phyloP scores from a whole-genome alignment of 345 rosid species.

The Pseudoturritis turrita region DNA sequence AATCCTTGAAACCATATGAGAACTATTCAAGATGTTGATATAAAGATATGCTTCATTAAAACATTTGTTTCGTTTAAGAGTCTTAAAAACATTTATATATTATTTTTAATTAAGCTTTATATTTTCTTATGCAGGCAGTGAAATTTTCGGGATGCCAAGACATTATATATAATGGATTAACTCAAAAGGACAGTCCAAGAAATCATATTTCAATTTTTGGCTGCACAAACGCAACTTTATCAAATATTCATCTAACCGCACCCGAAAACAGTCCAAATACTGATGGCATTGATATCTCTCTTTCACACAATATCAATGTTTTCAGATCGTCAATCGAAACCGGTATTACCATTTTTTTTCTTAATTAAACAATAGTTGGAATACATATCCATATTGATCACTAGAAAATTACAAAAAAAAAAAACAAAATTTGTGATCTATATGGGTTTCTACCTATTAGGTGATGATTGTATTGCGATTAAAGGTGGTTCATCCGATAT shows the following conservation, averaged over 20 bases:
- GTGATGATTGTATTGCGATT: conserved; percentile 58
- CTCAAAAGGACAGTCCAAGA: conserved; percentile 26
- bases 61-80: not conserved
- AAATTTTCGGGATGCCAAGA: conserved; percentile 5
- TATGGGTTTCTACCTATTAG: conserved; percentile 3
- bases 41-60: not conserved
- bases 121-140: not conserved
- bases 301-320: conserved; percentile 18
- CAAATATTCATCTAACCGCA: conserved; percentile 32
- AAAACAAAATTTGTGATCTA: no score
- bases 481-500: conserved; percentile 16
- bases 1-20: no score
- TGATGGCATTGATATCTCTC: conserved; percentile 42
- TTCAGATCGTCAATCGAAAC: conserved; percentile 27
- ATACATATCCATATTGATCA: not conserved
- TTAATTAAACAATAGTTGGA: not conserved
- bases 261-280: conserved; percentile 45
- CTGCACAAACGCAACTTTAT: conserved; percentile 18
- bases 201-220: conserved; percentile 21
- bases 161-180: conserved; percentile 28
- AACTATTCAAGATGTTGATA: not conserved
- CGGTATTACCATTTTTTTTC: conserved; percentile 29
- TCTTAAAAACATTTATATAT: not conserved
- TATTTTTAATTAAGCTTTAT: not conserved
- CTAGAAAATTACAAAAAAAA: no score